Conservation (phyloP, 192 early-diverging fungal species). For the Podila minutissima region DNA sequence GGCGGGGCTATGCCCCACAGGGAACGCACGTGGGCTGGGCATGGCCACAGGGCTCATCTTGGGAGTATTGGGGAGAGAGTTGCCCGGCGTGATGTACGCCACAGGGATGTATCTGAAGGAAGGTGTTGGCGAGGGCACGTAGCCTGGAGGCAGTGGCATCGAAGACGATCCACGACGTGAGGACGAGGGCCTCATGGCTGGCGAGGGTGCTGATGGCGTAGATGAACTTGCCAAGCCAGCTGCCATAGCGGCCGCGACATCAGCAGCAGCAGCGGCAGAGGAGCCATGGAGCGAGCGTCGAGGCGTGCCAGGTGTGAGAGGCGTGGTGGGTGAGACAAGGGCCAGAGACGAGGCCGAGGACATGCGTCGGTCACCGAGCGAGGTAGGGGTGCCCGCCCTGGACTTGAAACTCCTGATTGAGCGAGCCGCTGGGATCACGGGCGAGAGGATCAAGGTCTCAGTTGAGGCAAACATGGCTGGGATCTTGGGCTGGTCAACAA, state of each 20-base stretch:
- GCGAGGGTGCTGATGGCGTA: not conserved
- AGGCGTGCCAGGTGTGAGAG: not conserved
- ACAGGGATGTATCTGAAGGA: conserved; percentile 21
- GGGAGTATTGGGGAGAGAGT: conserved; percentile 2
- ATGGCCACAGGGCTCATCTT: conserved; percentile 7
- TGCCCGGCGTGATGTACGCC: conserved; percentile 2
- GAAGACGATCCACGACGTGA: not conserved
- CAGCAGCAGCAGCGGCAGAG: not conserved
- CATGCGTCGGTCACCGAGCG: not conserved
- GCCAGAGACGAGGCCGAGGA: not conserved
- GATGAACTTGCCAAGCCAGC: not conserved
- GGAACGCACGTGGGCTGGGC: conserved; percentile 2
- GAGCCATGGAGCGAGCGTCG: not conserved
- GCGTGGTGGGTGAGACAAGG: not conserved
- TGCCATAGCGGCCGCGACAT: not conserved
- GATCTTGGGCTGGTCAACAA: conserved; percentile 19
- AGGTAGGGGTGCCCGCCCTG: not conserved
- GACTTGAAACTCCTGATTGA: not conserved
- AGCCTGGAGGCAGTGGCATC: not conserved
- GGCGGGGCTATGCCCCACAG: not conserved
- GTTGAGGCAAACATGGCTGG: conserved; percentile 21
- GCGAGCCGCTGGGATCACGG: conserved; percentile 1
- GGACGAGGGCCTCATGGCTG: not conserved
- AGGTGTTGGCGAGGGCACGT: not conserved
- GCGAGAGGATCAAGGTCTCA: conserved; percentile 13